These are phyloP conservation scores for Nicotiana benthamiana DNA, from an alignment of 257 asterid species.

Conservation along the genomic window DNA sequence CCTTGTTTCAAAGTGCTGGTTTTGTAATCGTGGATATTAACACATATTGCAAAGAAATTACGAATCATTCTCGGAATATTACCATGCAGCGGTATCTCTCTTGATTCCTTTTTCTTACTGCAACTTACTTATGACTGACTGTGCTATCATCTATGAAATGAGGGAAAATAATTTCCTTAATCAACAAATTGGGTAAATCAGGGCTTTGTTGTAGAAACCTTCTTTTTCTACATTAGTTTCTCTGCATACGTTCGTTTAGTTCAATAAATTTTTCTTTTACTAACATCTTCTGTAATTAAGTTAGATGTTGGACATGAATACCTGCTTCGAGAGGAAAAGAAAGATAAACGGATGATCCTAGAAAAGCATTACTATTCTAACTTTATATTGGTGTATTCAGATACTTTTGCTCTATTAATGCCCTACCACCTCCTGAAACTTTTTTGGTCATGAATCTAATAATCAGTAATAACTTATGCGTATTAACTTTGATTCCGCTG, in stretches of 20 bases:
- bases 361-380: neutral
- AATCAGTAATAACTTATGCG: neutral
- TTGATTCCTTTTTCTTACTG: neutral
- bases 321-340: neutral
- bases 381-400: neutral
- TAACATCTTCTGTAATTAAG: neutral
- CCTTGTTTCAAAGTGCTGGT: constrained; percentile 53
- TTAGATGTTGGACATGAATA: neutral
- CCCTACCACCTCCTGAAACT: neutral
- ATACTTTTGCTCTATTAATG: neutral
- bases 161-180: neutral
- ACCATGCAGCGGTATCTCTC: constrained; percentile 46
- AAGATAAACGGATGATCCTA: neutral
- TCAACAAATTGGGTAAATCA: neutral
- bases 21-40: constrained; percentile 39
- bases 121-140: neutral
- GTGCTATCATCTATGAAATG: neutral
- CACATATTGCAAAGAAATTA: constrained; percentile 47
- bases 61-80: constrained; percentile 46
- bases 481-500: neutral
- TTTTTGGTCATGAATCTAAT: neutral
- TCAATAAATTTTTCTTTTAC: neutral
- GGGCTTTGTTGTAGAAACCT: neutral
- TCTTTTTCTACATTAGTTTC: neutral
- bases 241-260: neutral